Evolutionary conservation across 768 basidiomycete genomes (phyloP).

Genomic region (Suillus occidentalis): DNA sequence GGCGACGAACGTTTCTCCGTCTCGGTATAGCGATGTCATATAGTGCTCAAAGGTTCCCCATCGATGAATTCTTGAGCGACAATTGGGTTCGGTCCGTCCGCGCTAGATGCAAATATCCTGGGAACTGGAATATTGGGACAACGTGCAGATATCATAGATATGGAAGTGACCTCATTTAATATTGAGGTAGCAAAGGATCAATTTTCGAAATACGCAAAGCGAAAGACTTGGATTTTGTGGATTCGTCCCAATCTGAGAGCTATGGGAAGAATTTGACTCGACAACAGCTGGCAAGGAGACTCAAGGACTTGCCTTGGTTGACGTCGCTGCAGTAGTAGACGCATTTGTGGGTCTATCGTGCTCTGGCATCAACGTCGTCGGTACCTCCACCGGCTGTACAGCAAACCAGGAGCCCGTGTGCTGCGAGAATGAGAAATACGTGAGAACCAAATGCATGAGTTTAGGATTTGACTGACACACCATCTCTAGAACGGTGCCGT

Average conservation of each 20-base stretch:
- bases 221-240: neutral
- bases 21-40: neutral
- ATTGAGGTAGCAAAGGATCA: neutral
- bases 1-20: neutral
- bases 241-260: neutral
- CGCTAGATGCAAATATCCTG: neutral
- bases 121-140: neutral
- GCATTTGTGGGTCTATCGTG: neutral
- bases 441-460: neutral
- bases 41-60: neutral
- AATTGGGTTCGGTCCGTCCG: neutral
- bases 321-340: neutral
- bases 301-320: neutral
- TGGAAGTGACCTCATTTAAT: neutral
- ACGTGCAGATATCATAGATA: neutral
- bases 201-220: neutral
- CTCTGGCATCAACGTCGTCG: slow-evolving; percentile 1
- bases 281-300: too few species aligned
- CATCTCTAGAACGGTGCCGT: neutral
- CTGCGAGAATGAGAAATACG: slow-evolving; percentile 6
- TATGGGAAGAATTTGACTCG: neutral
- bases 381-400: neutral
- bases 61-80: neutral
- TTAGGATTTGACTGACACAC: neutral
- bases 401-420: slow-evolving; percentile 5